Evolutionary conservation across 495 filamentous ascomycete species (phyloP), one percentile per base, ranked within the genome.

Genomic region (Lindgomyces ingoldianus): DNA sequence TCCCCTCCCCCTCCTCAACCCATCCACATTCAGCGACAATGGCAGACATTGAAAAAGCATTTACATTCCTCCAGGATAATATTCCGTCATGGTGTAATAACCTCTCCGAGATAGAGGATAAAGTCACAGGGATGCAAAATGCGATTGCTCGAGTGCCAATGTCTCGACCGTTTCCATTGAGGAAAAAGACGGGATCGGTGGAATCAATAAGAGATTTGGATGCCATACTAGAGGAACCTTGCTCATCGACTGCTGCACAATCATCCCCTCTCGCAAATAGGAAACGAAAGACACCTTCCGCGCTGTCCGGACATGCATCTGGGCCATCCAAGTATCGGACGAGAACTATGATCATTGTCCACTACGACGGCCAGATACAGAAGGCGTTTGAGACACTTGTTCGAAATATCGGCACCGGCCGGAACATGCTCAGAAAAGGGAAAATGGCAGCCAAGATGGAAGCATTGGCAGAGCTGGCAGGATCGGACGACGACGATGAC

Each of bases 321-420:
- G 67, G 77, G 68, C 59, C 84, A 70, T 46, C 80, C 72, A 79
- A 80, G 22, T 90, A 88, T 72, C 86, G 90, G 57, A 87, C 84
- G 12, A 83, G 89, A 57, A 85, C 84, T 62, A 91, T 91, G 83
- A 85, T 95, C 57, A 86, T 68, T 26, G 88, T 96, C 44, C 89
- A 92, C 73, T 96, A 96, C 74, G 91, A 96, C 72, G 89, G 89
- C 68, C 85, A 90, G 59, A 87, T 91, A 11, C 92, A 96, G 71
- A 82, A 84, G 33, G 81, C 84, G 4, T 90, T 96, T 60, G 91
- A 96, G 72, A 79, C 84, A 50, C 77, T 95, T 29, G 91, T 94
- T 49, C 89, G 89, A 60, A 83, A 87, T 58, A 88, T 96, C 47
- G 89, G 87, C 46, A 81, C 83, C n/a, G 86, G 88, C 41, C 81